Evolutionary conservation across 208 protist genomes (phyloP).

Genomic region (Trypanosoma brucei): DNA sequence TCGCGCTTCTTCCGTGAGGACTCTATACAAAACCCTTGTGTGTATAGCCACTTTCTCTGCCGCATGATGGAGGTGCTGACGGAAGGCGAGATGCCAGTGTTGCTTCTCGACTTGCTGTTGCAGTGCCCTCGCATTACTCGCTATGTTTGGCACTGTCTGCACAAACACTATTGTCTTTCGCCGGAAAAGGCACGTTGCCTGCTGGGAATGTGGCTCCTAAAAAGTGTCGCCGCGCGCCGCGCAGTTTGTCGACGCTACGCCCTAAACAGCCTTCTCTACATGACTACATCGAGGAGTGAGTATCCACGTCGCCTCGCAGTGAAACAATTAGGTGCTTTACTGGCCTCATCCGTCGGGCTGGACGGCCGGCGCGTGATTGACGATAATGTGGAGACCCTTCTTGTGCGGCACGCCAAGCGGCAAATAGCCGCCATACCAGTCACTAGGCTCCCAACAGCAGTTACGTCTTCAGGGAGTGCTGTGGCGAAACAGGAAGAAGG

Average conservation of each 20-base stretch:
- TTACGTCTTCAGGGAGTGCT: neutral
- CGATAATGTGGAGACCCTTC: slow-evolving; percentile 33
- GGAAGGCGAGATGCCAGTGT: slow-evolving; percentile 20
- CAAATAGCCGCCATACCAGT: slow-evolving; percentile 58
- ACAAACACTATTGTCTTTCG: slow-evolving; percentile 60
- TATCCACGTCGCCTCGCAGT: slow-evolving; percentile 61
- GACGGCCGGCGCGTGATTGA: slow-evolving; percentile 32
- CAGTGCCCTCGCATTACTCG: slow-evolving; percentile 65
- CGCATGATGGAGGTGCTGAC: slow-evolving; percentile 49
- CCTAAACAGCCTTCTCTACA: slow-evolving; percentile 61
- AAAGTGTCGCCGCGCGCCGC: slow-evolving; percentile 41
- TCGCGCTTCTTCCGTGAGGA: slow-evolving; percentile 58
- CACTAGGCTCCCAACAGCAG: slow-evolving; percentile 9
- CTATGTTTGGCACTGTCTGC: slow-evolving; percentile 67
- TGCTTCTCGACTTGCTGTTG: slow-evolving; percentile 61
- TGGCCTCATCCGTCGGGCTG: slow-evolving; percentile 13
- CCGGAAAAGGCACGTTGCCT: slow-evolving; percentile 43
- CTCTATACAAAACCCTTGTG: slow-evolving; percentile 29
- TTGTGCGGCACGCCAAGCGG: slow-evolving; percentile 64
- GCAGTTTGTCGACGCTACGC: slow-evolving; percentile 49
- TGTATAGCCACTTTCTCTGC: slow-evolving; percentile 79
- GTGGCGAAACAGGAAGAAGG: slow-evolving; percentile 16
- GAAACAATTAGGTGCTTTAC: slow-evolving; percentile 37
- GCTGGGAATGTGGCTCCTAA: slow-evolving; percentile 56
- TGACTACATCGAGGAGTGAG: slow-evolving; percentile 36